A percentile compares a stretch with the other conserved stretches of the same genome.
Evolutionary conservation across 78 protist genomes (phyloP).

Genomic region (Cavenderia fasciculata): DNA sequence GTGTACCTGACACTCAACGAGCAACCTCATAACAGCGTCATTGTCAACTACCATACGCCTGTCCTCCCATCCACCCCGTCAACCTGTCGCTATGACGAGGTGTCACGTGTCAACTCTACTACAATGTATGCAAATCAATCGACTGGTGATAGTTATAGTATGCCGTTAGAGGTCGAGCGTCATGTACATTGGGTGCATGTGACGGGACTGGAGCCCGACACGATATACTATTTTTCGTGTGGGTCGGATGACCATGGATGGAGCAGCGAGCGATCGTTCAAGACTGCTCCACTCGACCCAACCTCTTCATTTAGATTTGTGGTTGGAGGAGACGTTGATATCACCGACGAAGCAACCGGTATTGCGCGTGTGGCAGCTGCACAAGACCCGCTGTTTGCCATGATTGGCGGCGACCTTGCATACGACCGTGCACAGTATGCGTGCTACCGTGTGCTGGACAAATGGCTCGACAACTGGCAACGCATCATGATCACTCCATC

Average conservation of each 20-base stretch:
- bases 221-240: conserved; percentile 32
- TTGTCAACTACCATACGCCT: conserved; percentile 39
- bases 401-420: conserved; percentile 82
- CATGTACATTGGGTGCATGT: conserved; percentile 40
- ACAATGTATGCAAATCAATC: not conserved
- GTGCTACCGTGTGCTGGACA: conserved; percentile 67
- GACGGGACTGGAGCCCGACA: not conserved
- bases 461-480: conserved; percentile 72
- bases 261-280: conserved; percentile 15
- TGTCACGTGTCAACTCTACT: not conserved
- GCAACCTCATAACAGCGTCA: not conserved
- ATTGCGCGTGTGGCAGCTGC: conserved; percentile 3
- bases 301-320: conserved; percentile 2
- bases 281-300: not conserved
- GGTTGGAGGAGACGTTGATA: conserved; percentile 61
- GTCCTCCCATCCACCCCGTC: not conserved
- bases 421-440: conserved; percentile 63
- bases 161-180: conserved; percentile 48
- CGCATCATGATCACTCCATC: conserved; percentile 36
- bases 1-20: conserved; percentile 43
- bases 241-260: conserved; percentile 10
- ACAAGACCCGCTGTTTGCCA: conserved; percentile 50
- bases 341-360: not conserved
- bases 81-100: not conserved
- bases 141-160: conserved; percentile 1